Evolutionary conservation across 495 filamentous ascomycete genomes (phyloP).

Genomic region (Daldinia loculata): DNA sequence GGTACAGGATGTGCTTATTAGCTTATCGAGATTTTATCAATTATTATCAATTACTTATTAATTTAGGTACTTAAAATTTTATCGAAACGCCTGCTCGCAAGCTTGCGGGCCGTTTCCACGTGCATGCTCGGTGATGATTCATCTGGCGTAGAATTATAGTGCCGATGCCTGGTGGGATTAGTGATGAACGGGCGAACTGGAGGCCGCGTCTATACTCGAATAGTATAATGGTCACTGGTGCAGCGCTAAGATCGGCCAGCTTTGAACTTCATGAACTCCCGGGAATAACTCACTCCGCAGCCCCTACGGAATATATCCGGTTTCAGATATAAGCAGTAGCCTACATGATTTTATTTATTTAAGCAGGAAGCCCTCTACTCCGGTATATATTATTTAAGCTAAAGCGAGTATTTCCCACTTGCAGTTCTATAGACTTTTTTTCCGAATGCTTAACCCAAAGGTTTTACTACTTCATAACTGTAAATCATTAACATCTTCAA

Average conservation of each 20-base stretch:
- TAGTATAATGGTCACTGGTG: conserved; percentile 13
- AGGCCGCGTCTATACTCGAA: conserved; percentile 12
- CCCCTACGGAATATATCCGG: neutral
- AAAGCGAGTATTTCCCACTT: no score
- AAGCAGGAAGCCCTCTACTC: neutral
- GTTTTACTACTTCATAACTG: neutral
- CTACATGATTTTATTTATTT: no score
- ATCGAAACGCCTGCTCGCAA: no score
- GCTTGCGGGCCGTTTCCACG: no score
- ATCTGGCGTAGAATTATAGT: neutral
- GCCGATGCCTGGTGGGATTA: neutral
- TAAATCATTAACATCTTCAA: neutral
- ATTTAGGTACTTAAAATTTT: no score
- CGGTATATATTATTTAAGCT: no score
- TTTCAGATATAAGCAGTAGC: neutral
- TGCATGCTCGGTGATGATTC: neutral
- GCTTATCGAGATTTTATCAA: no score
- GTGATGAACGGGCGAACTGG: conserved; percentile 12
- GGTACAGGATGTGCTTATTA: no score
- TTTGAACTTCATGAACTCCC: neutral
- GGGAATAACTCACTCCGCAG: neutral
- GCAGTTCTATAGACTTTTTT: neutral
- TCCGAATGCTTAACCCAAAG: neutral
- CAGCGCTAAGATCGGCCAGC: neutral
- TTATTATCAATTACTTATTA: no score